phyloP scores from a whole-genome alignment of 306 rosid species.

The Arachis stenosperma region DNA sequence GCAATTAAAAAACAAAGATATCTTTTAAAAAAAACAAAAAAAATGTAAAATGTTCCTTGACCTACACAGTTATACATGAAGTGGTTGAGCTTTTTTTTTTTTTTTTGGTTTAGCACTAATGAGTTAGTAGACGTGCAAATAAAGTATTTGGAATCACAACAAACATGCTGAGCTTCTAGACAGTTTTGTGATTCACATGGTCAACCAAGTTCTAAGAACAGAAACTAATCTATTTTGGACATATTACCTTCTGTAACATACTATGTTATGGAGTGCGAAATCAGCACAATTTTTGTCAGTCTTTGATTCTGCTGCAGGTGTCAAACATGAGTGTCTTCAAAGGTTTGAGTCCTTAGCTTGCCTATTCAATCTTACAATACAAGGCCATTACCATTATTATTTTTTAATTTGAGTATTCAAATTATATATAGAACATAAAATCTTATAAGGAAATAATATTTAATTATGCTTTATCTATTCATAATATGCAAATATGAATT shows the following conservation, averaged over 20 bases:
- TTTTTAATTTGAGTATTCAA: background rate
- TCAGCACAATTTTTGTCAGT: background rate
- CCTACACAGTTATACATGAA: background rate
- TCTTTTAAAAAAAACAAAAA: too few species aligned
- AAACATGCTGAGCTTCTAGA: background rate
- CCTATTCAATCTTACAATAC: background rate
- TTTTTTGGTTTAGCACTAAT: background rate
- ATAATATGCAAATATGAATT: background rate
- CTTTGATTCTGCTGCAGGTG: background rate
- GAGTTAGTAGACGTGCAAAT: constrained; percentile 25
- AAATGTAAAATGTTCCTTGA: background rate
- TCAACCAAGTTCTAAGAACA: constrained; percentile 17
- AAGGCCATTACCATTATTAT: background rate
- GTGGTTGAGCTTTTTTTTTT: background rate
- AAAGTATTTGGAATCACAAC: constrained; percentile 30
- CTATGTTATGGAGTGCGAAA: constrained; percentile 7
- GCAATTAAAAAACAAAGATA: too few species aligned
- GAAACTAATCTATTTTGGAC: constrained; percentile 18
- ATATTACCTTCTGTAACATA: background rate
- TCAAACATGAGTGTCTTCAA: constrained; percentile 28
- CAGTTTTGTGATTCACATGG: background rate
- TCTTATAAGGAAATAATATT: background rate
- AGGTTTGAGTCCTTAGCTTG: background rate
- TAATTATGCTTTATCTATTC: background rate
- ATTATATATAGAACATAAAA: background rate